Evolutionary conservation across 2,329 filamentous ascomycete genomes (phyloP).

Genomic region (Aureobasidium uvarum): DNA sequence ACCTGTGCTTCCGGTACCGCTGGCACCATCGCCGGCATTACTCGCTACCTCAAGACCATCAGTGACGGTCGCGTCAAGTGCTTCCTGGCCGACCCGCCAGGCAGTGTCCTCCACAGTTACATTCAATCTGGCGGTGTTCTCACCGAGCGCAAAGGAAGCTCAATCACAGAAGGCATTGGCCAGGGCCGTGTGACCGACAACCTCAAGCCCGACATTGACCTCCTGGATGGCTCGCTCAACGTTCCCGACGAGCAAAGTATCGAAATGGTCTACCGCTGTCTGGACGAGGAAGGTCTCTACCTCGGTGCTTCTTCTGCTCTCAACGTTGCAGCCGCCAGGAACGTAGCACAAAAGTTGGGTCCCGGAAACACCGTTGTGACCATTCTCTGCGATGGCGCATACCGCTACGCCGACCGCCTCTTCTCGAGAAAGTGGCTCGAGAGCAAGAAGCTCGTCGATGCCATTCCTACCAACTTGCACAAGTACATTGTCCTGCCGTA

Average conservation of each 20-base stretch:
- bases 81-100: constrained; percentile 91
- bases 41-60: constrained; percentile 81
- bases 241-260: constrained; percentile 93
- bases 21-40: constrained; percentile 85
- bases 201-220: constrained; percentile 75
- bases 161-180: constrained; percentile 96
- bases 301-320: constrained; percentile 89
- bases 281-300: constrained; percentile 95
- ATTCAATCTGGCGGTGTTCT: constrained; percentile 80
- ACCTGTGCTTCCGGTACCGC: constrained; percentile 93
- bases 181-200: constrained; percentile 98
- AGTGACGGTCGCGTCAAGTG: constrained; percentile 76
- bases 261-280: constrained; percentile 93
- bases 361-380: constrained; percentile 90
- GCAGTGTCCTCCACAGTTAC: constrained; percentile 90
- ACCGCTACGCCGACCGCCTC: constrained; percentile 88
- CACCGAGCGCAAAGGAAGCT: constrained; percentile 75
- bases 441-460: constrained; percentile 75
- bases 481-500: constrained; percentile 93
- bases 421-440: constrained; percentile 91
- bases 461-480: constrained; percentile 79
- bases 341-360: constrained; percentile 87
- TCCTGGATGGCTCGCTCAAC: constrained; percentile 79
- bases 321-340: constrained; percentile 93
- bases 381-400: constrained; percentile 93